A percentile compares a stretch with the other conserved stretches of the same genome.
Evolutionary conservation across 108 stramenopile genomes (phyloP).

Genomic region (Cylindrotheca closterium): DNA sequence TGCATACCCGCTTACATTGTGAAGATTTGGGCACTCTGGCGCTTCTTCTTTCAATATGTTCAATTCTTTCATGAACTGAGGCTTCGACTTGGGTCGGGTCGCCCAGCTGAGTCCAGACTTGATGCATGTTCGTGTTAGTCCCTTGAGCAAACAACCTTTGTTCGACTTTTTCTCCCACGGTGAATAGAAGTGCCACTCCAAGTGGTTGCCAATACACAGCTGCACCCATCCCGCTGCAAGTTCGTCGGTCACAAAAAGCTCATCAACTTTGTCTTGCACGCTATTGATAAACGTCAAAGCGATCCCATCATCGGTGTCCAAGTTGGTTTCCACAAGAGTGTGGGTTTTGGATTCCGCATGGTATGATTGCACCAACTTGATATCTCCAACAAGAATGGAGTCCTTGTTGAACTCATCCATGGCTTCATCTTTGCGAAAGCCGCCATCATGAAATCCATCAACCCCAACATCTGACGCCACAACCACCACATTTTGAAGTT

Average conservation of each 20-base stretch:
- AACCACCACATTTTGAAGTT: constrained; percentile 13
- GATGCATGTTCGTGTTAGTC: not conserved
- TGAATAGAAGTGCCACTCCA: constrained; percentile 43
- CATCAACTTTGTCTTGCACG: constrained; percentile 40
- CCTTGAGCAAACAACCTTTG: not conserved
- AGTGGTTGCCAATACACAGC: constrained; percentile 8
- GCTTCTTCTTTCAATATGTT: not conserved
- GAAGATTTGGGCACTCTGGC: not conserved
- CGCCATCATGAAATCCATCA: not conserved
- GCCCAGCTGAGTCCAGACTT: not conserved
- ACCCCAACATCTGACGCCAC: constrained; percentile 32
- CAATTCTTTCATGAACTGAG: not conserved
- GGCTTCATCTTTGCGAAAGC: not conserved
- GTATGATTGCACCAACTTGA: constrained; percentile 5
- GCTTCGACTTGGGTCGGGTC: not conserved
- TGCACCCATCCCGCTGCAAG: constrained; percentile 59
- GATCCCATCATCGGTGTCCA: constrained; percentile 71
- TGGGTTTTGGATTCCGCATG: not conserved
- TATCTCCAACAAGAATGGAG: constrained; percentile 9
- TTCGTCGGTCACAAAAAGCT: not conserved
- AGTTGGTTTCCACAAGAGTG: constrained; percentile 47
- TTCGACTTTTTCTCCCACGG: not conserved
- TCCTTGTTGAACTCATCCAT: not conserved
- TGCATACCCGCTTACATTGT: not conserved
- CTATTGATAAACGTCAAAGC: constrained; percentile 40